These are phyloP conservation scores for Mallotus repandus DNA, from an alignment of 441 rosid species.

Conservation along the genomic window DNA sequence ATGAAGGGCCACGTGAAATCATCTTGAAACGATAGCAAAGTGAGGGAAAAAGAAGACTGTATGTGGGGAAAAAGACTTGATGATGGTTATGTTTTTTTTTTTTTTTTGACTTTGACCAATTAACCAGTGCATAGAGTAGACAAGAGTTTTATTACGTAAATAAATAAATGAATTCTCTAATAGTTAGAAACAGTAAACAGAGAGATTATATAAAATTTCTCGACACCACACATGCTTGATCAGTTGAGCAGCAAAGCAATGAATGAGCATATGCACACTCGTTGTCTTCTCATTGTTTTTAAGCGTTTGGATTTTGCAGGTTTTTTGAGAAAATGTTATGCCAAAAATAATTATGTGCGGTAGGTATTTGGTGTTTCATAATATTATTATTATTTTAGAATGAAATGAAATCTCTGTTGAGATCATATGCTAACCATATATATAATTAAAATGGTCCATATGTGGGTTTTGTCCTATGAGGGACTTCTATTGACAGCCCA, in stretches of 20 bases:
- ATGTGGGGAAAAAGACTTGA: background rate
- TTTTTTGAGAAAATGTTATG: background rate
- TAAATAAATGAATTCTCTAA: too few species aligned
- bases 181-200: background rate
- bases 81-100: background rate
- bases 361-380: background rate
- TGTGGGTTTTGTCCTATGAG: conserved; percentile 7
- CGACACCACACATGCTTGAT: conserved; percentile 20
- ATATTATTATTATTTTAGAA: background rate
- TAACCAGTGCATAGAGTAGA: background rate
- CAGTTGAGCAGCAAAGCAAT: too few species aligned
- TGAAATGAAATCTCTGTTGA: conserved; percentile 5
- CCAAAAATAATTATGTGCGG: background rate
- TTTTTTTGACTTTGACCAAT: conserved; percentile 22
- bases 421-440: background rate
- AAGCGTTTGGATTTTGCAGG: conserved; percentile 26
- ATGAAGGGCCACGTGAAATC: conserved; percentile 31
- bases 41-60: background rate
- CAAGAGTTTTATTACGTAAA: too few species aligned
- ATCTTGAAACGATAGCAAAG: conserved; percentile 11
- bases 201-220: conserved; percentile 28
- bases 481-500: conserved; percentile 21
- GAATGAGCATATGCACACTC: conserved; percentile 22
- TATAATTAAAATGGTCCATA: background rate
- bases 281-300: conserved; percentile 14